Base-by-base conservation (phyloP, 169 alveolate species). In the Cyclospora cayetanensis region DNA sequence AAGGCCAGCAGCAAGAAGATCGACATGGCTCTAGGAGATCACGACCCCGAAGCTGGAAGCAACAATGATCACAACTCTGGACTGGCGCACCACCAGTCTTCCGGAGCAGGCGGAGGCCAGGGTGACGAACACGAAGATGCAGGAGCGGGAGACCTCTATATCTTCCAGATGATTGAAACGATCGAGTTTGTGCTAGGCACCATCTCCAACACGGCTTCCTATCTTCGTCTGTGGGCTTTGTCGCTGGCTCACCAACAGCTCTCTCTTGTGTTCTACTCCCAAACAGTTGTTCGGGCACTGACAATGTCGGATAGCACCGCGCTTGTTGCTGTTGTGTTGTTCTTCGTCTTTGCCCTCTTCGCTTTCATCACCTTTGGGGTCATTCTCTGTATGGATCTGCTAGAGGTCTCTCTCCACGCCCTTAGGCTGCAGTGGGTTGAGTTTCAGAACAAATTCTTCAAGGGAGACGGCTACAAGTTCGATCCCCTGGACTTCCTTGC, bases 391-490 rank as follows among this genome's bases (percentile, higher is more conserved):
- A 98, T 99, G 99, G 99, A 99, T 96, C 96, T 98, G 3, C 94
- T 99, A 94, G 99, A 99, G 95, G 98, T 99, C 93, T 99, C 98
- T 96, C 96, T 99, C 83, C 99, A 99, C 96, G 99, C 99, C 2
- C 97, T 99, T 82, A 97, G 99, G 92, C 97, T 99, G 93, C 99
- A 99, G 94, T 99, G 99, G 99, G 99, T 99, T 70, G 99, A 99
- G 94, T 99, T 99, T 96, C 99, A 99, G 94, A 98, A 98, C 96
- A 99, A 99, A 95, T 99, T 99, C 95, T 99, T 96, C 97, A 98
- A 98, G 94, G 99, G 99, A 7, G 99, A 98, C 94, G 99, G 99
- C 3, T 96, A 96, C 93, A 92, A 94, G 37, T 99, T 99, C 92
- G 95, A 91, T 39, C 99, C 99, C 25, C 95, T 95, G 43, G 82